A percentile compares a stretch with the other conserved stretches of the same genome.
Evolutionary conservation across 306 rosid genomes (phyloP).

Genomic region (Trichosanthes cucumerina): DNA sequence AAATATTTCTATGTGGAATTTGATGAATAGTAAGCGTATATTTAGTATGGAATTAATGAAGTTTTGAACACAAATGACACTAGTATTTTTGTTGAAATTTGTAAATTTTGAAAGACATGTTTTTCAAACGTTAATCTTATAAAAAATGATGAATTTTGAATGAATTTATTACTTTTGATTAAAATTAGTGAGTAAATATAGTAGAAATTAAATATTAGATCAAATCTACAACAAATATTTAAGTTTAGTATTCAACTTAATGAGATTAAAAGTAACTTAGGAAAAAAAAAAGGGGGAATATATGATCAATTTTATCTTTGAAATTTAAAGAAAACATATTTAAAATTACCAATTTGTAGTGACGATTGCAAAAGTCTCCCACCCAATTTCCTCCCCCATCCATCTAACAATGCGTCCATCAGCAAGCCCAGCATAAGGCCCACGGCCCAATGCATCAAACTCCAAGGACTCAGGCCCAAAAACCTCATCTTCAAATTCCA

Average conservation of each 20-base stretch:
- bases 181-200: background rate
- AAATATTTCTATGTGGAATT: too few relatives aligned
- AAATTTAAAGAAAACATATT: background rate
- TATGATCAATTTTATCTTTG: background rate
- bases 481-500: slow-evolving; percentile 53
- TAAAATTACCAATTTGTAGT: slow-evolving; percentile 54
- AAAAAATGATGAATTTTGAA: background rate
- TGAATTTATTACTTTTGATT: background rate
- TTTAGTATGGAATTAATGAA: too few relatives aligned
- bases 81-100: background rate
- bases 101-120: too few relatives aligned
- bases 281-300: background rate
- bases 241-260: too few relatives aligned
- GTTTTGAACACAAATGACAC: too few relatives aligned
- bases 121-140: too few relatives aligned
- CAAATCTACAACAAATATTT: background rate
- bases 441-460: slow-evolving; percentile 60
- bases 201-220: background rate
- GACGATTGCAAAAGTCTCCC: slow-evolving; percentile 89
- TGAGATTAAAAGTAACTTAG: too few relatives aligned
- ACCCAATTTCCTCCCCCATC: slow-evolving; percentile 76
- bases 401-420: slow-evolving; percentile 91
- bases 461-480: slow-evolving; percentile 91
- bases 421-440: slow-evolving; percentile 82
- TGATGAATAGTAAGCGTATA: too few relatives aligned